Percentiles rank a stretch among this genome's conserved stretches.
Conservation (phyloP, 169 alveolate species). For the Plasmodium inui region DNA sequence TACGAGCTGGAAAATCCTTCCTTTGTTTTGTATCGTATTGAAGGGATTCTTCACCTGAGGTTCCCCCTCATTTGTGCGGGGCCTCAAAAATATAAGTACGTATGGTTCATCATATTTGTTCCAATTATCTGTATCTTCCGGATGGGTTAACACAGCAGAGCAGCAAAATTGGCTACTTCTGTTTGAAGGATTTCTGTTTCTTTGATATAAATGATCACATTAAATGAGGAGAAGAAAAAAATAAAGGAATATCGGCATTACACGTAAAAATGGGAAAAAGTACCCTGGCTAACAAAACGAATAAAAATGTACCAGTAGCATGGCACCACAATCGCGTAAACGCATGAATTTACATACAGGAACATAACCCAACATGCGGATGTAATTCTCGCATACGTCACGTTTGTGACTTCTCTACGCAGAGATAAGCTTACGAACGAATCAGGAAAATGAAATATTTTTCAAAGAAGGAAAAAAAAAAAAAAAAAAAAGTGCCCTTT, state of each 20-base stretch:
- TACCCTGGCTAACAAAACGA: not conserved
- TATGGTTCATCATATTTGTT: not conserved
- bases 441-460: not conserved
- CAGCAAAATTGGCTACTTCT: not conserved
- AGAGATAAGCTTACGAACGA: not conserved
- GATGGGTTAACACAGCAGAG: not conserved
- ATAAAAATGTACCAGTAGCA: slow-evolving; percentile 6
- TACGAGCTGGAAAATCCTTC: not conserved
- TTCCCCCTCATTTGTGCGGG: not conserved
- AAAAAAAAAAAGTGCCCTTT: not conserved
- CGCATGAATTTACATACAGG: not conserved
- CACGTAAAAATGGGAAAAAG: slow-evolving; percentile 5
- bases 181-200: not conserved
- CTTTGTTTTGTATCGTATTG: not conserved
- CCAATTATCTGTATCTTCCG: not conserved
- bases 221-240: not conserved
- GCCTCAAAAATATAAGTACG: not conserved
- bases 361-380: not conserved
- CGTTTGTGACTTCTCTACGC: not conserved
- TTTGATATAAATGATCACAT: not conserved
- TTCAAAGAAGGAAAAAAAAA: not conserved
- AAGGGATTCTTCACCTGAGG: not conserved
- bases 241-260: not conserved
- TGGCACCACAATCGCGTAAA: not conserved
- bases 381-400: not conserved